Percentiles rank a stretch among this genome's conserved stretches.
Conservation (phyloP, 352 stramenopile genomes). For the Phytopythium litorale region DNA sequence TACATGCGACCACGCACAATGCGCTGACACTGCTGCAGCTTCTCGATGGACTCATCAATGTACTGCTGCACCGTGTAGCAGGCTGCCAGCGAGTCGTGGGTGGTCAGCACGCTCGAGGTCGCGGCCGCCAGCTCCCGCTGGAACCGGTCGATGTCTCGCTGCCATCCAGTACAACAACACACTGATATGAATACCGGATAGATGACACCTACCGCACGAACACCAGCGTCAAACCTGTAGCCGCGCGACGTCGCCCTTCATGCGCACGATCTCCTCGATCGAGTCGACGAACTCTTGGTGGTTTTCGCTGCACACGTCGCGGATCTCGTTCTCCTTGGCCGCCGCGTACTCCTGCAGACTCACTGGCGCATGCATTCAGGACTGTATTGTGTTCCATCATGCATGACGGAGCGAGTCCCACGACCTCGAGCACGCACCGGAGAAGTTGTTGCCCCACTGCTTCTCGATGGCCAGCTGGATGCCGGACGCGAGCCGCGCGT, state of each 20-base stretch:
- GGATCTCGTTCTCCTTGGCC: conserved; percentile 70
- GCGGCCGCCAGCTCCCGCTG: conserved; percentile 49
- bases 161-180: not conserved
- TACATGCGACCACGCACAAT: conserved; percentile 35
- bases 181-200: not conserved
- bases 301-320: conserved; percentile 70
- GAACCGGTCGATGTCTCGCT: conserved; percentile 67
- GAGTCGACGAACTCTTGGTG: conserved; percentile 80
- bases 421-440: conserved; percentile 18
- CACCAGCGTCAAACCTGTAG: conserved; percentile 32
- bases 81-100: conserved; percentile 51
- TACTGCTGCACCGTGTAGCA: conserved; percentile 59
- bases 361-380: conserved; percentile 17
- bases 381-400: not conserved
- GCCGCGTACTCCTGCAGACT: conserved; percentile 56
- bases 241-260: conserved; percentile 71
- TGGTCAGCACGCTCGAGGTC: conserved; percentile 43
- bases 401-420: not conserved
- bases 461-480: conserved; percentile 81
- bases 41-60: conserved; percentile 78
- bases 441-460: conserved; percentile 75
- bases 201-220: not conserved
- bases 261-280: conserved; percentile 79
- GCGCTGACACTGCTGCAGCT: conserved; percentile 75
- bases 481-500: conserved; percentile 55